These are phyloP conservation scores for Coix lacrymajobi DNA, from an alignment of 176 grass and related monocot species.

Conservation along the genomic window DNA sequence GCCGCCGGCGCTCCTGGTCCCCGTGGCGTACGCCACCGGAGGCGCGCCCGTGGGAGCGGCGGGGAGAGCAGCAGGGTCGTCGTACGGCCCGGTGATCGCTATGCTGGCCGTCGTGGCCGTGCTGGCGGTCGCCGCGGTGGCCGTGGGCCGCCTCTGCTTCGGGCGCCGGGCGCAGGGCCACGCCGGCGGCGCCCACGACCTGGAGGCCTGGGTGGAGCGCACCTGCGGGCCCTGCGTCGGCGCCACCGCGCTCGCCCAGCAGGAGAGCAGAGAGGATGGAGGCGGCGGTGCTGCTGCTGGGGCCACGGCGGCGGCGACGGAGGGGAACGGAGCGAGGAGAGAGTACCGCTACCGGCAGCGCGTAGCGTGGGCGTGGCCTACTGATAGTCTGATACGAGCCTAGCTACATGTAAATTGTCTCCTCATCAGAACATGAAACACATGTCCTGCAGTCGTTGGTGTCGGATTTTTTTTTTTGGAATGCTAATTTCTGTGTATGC, in stretches of 20 bases:
- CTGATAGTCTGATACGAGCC: background rate
- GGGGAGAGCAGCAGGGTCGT: constrained; percentile 16
- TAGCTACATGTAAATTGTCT: background rate
- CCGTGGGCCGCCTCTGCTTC: constrained; percentile 61
- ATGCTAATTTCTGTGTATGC: background rate
- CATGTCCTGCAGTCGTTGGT: background rate
- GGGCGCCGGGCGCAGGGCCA: constrained; percentile 36
- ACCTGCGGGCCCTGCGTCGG: constrained; percentile 59
- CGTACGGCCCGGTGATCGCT: constrained; percentile 65
- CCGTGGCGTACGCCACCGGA: constrained; percentile 9
- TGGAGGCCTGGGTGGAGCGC: constrained; percentile 64
- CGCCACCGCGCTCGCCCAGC: background rate
- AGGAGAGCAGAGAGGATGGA: background rate
- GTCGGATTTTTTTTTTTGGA: background rate
- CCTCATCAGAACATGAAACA: background rate
- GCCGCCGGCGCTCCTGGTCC: constrained; percentile 29
- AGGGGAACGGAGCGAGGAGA: background rate
- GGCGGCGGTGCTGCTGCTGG: background rate
- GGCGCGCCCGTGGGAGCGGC: background rate
- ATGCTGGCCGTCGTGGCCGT: constrained; percentile 56
- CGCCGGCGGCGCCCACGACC: constrained; percentile 31
- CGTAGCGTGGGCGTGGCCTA: background rate
- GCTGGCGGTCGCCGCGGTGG: constrained; percentile 45
- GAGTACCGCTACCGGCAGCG: background rate
- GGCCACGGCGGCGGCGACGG: background rate